Percentiles rank a stretch among this genome's conserved stretches.
Evolutionary conservation across 169 alveolate genomes (phyloP).

Genomic region (Cryptosporidium sp.): DNA sequence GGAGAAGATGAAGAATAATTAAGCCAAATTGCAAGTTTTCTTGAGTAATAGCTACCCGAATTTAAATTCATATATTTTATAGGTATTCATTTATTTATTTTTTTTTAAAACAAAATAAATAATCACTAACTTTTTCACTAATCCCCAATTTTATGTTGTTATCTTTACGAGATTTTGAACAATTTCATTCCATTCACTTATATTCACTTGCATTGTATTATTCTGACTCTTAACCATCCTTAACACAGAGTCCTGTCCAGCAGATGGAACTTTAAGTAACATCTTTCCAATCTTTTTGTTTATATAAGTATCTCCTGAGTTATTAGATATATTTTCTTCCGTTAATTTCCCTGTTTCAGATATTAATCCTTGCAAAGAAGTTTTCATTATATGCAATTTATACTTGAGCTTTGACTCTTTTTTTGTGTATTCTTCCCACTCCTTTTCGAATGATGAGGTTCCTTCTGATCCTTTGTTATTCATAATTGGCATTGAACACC

Average conservation of each 20-base stretch:
- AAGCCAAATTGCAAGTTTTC: not conserved
- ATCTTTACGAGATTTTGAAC: constrained; percentile 5
- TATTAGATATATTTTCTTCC: not conserved
- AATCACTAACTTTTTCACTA: not conserved
- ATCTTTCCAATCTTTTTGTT: constrained; percentile 28
- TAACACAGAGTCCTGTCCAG: not conserved
- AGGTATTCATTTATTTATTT: no score
- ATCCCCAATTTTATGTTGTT: not conserved
- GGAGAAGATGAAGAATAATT: constrained; percentile 11
- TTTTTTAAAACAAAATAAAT: no score
- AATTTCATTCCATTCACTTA: constrained; percentile 40
- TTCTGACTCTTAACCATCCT: not conserved
- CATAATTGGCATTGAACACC: constrained; percentile 60
- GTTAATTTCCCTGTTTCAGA: not conserved
- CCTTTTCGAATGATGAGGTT: constrained; percentile 11
- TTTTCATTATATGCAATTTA: constrained; percentile 23
- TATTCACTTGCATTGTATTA: constrained; percentile 12
- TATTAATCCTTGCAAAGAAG: constrained; percentile 8
- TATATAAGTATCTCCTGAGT: not conserved
- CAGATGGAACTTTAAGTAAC: constrained; percentile 13
- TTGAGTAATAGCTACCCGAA: not conserved
- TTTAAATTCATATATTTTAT: no score
- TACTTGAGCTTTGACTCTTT: constrained; percentile 19
- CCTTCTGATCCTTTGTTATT: not conserved
- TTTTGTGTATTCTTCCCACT: constrained; percentile 42